Percentiles rank a stretch among this genome's conserved stretches.
These are phyloP conservation scores for Colletotrichum cuscutae DNA, from an alignment of 2,329 filamentous ascomycete species.

Conservation along the genomic window DNA sequence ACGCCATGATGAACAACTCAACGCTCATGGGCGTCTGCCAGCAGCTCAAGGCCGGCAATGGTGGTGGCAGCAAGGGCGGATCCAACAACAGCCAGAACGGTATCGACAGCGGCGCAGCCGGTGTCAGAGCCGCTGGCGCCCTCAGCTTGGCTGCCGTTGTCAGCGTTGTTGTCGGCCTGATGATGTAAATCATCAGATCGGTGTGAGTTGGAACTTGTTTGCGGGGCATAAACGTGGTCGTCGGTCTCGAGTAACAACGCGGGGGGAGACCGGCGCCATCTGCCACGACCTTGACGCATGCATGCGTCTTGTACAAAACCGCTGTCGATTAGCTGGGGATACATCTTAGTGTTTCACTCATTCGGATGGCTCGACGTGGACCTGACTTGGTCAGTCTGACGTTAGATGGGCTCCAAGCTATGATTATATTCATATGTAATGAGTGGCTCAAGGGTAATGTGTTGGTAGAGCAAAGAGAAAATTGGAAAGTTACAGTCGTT, in stretches of 20 bases:
- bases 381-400: slow-evolving; percentile 22
- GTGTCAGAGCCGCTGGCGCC: slow-evolving; percentile 19
- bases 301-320: slow-evolving; percentile 26
- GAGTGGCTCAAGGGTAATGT: slow-evolving; percentile 27
- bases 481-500: slow-evolving; percentile 31
- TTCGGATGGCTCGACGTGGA: slow-evolving; percentile 20
- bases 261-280: slow-evolving; percentile 5
- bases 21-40: slow-evolving; percentile 43
- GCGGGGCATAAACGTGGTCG: background rate
- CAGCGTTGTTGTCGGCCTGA: slow-evolving; percentile 22
- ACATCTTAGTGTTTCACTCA: slow-evolving; percentile 29
- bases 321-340: slow-evolving; percentile 7
- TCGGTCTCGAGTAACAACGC: slow-evolving; percentile 16
- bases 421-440: slow-evolving; percentile 31
- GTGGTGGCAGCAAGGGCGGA: slow-evolving; percentile 6
- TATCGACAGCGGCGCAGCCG: slow-evolving; percentile 26
- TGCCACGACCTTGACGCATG: slow-evolving; percentile 3
- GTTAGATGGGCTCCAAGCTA: slow-evolving; percentile 19
- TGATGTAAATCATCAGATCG: slow-evolving; percentile 15
- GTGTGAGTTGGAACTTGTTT: background rate
- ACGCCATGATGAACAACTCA: slow-evolving; percentile 44
- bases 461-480: slow-evolving; percentile 27
- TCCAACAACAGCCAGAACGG: slow-evolving; percentile 23
- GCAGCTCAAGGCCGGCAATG: slow-evolving; percentile 23
- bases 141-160: slow-evolving; percentile 26